phyloP scores from a whole-genome alignment of 2,329 filamentous ascomycete species.

The Alternaria brassicae region DNA sequence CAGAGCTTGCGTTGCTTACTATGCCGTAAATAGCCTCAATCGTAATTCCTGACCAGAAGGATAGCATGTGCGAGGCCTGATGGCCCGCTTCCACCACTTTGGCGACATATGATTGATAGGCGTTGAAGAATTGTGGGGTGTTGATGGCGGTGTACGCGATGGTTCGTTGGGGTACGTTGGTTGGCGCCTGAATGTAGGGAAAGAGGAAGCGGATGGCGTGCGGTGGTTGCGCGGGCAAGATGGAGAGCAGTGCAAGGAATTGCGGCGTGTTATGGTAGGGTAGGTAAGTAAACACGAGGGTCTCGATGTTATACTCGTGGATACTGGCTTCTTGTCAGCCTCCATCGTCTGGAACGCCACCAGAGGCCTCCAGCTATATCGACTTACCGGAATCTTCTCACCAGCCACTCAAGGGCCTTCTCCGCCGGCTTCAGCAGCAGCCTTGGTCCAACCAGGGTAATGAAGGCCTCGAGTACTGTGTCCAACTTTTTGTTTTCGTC shows the following conservation, averaged over 20 bases:
- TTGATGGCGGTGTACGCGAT: slow-evolving; percentile 84
- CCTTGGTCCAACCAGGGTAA: slow-evolving; percentile 78
- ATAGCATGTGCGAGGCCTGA: slow-evolving; percentile 77
- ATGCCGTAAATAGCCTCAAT: slow-evolving; percentile 86
- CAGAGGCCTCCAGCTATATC: neutral
- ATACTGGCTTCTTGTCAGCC: slow-evolving; percentile 57
- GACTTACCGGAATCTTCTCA: slow-evolving; percentile 73
- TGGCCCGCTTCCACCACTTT: slow-evolving; percentile 74
- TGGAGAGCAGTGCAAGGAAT: slow-evolving; percentile 85
- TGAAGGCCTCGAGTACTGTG: slow-evolving; percentile 77
- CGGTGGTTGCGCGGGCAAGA: slow-evolving; percentile 78
- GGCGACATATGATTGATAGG: slow-evolving; percentile 80
- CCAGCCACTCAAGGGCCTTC: slow-evolving; percentile 93
- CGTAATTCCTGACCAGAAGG: slow-evolving; percentile 90
- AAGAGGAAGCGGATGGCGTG: slow-evolving; percentile 81
- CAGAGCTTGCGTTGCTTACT: slow-evolving; percentile 78
- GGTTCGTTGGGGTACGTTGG: slow-evolving; percentile 77
- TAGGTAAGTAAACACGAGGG: slow-evolving; percentile 82
- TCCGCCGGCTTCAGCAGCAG: slow-evolving; percentile 85
- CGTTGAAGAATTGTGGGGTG: slow-evolving; percentile 75
- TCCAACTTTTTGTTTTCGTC: slow-evolving; percentile 84
- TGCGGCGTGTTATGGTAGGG: slow-evolving; percentile 88
- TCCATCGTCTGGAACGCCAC: neutral
- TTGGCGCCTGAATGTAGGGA: slow-evolving; percentile 81
- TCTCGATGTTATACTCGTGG: slow-evolving; percentile 86